Evolutionary conservation across 371 early-diverging fungal species (phyloP).

Genomic region (Mucor racemosus): DNA sequence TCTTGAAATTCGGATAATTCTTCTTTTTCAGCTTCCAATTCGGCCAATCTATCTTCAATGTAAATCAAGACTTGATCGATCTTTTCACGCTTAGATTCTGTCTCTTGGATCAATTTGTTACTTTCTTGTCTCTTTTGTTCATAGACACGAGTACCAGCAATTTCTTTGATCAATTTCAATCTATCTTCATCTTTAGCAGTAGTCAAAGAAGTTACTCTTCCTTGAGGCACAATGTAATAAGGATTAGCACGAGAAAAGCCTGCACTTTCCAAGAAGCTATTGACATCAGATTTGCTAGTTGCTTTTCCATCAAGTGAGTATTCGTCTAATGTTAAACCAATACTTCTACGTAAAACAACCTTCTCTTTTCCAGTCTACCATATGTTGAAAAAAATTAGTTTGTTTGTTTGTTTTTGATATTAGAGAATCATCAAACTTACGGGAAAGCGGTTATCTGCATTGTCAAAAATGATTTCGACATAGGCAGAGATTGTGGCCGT

Average conservation of each 20-base stretch:
- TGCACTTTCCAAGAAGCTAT: constrained; percentile 94
- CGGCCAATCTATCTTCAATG: constrained; percentile 88
- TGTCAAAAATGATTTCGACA: constrained; percentile 98
- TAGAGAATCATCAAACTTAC: constrained; percentile 46
- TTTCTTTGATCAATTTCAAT: constrained; percentile 92
- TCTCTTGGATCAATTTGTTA: constrained; percentile 92
- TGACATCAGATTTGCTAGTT: constrained; percentile 90
- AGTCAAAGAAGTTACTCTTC: constrained; percentile 93
- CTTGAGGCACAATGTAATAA: constrained; percentile 99
- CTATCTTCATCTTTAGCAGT: constrained; percentile 94
- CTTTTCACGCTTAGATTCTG: constrained; percentile 85
- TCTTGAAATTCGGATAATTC: constrained; percentile 88
- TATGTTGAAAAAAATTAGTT: background rate
- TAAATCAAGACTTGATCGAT: constrained; percentile 88
- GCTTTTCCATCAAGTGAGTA: constrained; percentile 94
- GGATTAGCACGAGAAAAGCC: constrained; percentile 99
- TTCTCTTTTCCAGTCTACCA: constrained; percentile 85
- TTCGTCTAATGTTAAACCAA: constrained; percentile 97
- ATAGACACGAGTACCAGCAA: constrained; percentile 98
- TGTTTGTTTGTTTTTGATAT: background rate
- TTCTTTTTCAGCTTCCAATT: constrained; percentile 93
- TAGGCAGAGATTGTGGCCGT: constrained; percentile 93
- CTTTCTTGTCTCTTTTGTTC: constrained; percentile 94
- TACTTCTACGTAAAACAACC: constrained; percentile 90
- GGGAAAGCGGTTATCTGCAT: constrained; percentile 93